These are phyloP conservation scores for Globisporangium splendens DNA, from an alignment of 352 stramenopile genomes.

Conservation along the genomic window DNA sequence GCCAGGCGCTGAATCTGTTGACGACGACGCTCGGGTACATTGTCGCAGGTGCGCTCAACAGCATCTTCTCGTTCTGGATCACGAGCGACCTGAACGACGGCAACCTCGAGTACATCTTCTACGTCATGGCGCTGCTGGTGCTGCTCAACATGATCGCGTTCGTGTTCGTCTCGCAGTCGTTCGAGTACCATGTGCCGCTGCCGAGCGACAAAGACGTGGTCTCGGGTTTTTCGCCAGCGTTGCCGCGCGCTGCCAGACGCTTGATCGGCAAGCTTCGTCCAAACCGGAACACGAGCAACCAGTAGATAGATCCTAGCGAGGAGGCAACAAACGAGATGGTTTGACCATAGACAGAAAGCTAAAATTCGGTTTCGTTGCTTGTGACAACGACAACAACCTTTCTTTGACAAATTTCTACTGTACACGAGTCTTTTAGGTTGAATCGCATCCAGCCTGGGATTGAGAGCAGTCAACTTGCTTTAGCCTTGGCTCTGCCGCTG, in stretches of 20 bases:
- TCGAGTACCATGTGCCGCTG: conserved; percentile 76
- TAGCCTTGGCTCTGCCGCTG: conserved; percentile 37
- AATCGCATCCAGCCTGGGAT: too few species aligned
- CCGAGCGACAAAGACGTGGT: conserved; percentile 38
- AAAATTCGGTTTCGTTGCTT: too few species aligned
- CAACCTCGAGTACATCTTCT: conserved; percentile 89
- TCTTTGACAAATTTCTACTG: conserved; percentile 2
- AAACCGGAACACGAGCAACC: conserved; percentile 1
- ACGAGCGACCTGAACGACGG: conserved; percentile 89
- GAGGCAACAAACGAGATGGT: conserved; percentile 8
- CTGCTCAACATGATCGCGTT: conserved; percentile 64
- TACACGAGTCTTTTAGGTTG: conserved; percentile 4
- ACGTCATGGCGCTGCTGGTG: conserved; percentile 68
- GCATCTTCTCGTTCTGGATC: conserved; percentile 89
- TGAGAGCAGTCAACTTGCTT: not conserved
- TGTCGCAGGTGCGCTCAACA: conserved; percentile 77
- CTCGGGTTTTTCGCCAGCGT: conserved; percentile 59
- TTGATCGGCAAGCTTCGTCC: conserved; percentile 25
- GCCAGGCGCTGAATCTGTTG: conserved; percentile 87
- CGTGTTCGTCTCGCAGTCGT: conserved; percentile 60
- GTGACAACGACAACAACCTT: not conserved
- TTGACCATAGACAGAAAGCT: not conserved
- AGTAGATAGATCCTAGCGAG: not conserved
- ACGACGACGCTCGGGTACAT: conserved; percentile 89
- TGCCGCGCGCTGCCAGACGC: conserved; percentile 44